Conservation (phyloP, 208 protist genomes). For the Crithidia expoeki region DNA sequence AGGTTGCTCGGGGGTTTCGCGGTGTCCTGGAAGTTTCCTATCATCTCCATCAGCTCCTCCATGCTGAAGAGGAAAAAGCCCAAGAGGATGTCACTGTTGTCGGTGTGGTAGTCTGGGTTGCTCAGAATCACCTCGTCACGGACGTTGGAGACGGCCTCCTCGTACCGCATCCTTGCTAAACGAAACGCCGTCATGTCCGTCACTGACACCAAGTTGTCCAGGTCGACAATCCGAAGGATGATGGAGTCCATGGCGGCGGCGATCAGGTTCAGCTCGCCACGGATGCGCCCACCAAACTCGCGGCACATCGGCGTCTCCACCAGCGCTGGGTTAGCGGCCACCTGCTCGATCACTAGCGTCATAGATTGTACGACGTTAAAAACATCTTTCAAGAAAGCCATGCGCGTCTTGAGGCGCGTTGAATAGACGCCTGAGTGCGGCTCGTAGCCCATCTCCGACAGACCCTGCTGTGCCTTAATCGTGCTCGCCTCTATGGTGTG, state of each 20-base stretch:
- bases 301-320: slow-evolving; percentile 77
- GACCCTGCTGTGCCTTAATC: slow-evolving; percentile 40
- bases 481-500: slow-evolving; percentile 58
- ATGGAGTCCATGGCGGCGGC: slow-evolving; percentile 76
- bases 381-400: slow-evolving; percentile 60
- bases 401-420: slow-evolving; percentile 58
- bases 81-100: slow-evolving; percentile 80
- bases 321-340: slow-evolving; percentile 58
- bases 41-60: slow-evolving; percentile 75
- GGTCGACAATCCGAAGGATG: slow-evolving; percentile 72
- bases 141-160: slow-evolving; percentile 70
- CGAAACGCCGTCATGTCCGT: slow-evolving; percentile 68
- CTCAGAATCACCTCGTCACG: slow-evolving; percentile 82
- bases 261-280: slow-evolving; percentile 56
- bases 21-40: slow-evolving; percentile 59
- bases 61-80: slow-evolving; percentile 88
- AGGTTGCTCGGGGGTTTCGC: slow-evolving; percentile 50
- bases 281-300: slow-evolving; percentile 62
- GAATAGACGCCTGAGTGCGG: slow-evolving; percentile 76
- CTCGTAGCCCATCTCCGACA: slow-evolving; percentile 83
- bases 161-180: slow-evolving; percentile 51
- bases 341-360: slow-evolving; percentile 76
- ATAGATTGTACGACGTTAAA: slow-evolving; percentile 72
- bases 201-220: slow-evolving; percentile 54
- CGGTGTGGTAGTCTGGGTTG: slow-evolving; percentile 82